These are phyloP conservation scores for Delitschia confertaspora DNA, from an alignment of 495 filamentous ascomycete species.

Conservation along the genomic window DNA sequence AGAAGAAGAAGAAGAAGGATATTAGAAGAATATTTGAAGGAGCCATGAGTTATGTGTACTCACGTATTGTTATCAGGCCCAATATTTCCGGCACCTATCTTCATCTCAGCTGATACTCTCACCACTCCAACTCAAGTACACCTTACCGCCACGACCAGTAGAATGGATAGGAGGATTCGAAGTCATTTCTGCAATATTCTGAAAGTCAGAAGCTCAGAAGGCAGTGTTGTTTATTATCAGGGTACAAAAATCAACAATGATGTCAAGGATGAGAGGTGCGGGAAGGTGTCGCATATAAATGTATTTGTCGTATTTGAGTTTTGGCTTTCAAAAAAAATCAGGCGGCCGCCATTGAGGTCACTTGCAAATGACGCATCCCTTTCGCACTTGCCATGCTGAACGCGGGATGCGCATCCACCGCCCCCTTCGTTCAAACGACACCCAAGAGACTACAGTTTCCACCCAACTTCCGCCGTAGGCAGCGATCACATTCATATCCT, in stretches of 20 bases:
- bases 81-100: conserved; percentile 36
- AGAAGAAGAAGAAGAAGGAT: neutral
- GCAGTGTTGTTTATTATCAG: neutral
- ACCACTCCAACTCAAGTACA: neutral
- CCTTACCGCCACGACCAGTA: conserved; percentile 36
- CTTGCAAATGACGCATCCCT: no score
- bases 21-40: neutral
- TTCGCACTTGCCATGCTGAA: no score
- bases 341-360: neutral
- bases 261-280: neutral
- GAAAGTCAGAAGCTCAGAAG: neutral
- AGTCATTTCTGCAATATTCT: conserved; percentile 13
- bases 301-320: neutral
- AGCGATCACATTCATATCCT: no score
- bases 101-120: neutral
- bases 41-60: no score
- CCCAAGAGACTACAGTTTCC: no score
- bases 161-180: conserved; percentile 25
- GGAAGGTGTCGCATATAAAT: conserved; percentile 2
- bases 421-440: neutral
- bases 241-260: neutral
- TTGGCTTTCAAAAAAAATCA: neutral
- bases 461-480: neutral
- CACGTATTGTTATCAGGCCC: conserved; percentile 29
- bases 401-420: neutral